A percentile compares a stretch with the other conserved stretches of the same genome.
Evolutionary conservation across 805 yeast genomes (phyloP).

Genomic region (Saccharomycopsis sp.): DNA sequence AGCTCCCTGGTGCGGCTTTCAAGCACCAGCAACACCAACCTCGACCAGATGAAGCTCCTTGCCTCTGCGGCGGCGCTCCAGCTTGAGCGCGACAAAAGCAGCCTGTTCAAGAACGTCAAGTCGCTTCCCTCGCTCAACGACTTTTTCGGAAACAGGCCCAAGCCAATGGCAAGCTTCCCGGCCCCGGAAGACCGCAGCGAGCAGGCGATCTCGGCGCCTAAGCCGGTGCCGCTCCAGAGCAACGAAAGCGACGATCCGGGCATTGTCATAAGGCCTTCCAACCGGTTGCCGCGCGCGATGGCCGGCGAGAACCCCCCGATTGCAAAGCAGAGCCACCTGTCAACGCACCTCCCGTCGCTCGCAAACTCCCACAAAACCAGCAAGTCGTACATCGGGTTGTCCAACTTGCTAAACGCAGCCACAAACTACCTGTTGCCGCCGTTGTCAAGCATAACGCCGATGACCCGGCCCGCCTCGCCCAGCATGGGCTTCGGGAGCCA

Average conservation of each 20-base stretch:
- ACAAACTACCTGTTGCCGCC: not conserved
- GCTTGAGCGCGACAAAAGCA: constrained; percentile 14
- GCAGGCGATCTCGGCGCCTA: not conserved
- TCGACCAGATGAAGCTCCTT: constrained; percentile 18
- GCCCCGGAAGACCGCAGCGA: not conserved
- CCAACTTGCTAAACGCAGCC: not conserved
- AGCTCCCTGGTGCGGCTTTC: not conserved
- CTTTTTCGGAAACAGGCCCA: not conserved
- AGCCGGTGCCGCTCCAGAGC: constrained; percentile 1
- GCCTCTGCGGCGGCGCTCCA: constrained; percentile 21
- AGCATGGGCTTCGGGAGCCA: constrained; percentile 3
- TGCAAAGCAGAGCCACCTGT: not conserved
- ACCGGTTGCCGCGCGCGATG: not conserved
- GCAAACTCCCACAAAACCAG: not conserved
- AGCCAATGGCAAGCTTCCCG: not conserved
- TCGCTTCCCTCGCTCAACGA: constrained; percentile 15
- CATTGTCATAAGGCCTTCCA: constrained; percentile 2
- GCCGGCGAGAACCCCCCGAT: not conserved
- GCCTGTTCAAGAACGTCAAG: constrained; percentile 8
- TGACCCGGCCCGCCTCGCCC: not conserved
- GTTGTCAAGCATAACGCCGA: constrained; percentile 3
- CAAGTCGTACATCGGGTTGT: not conserved
- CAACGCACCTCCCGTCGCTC: not conserved
- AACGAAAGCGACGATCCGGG: constrained; percentile 16
- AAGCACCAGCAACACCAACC: not conserved